Evolutionary conservation across 345 rosid species (phyloP).

Genomic region (Xanthoceras sorbifolium): DNA sequence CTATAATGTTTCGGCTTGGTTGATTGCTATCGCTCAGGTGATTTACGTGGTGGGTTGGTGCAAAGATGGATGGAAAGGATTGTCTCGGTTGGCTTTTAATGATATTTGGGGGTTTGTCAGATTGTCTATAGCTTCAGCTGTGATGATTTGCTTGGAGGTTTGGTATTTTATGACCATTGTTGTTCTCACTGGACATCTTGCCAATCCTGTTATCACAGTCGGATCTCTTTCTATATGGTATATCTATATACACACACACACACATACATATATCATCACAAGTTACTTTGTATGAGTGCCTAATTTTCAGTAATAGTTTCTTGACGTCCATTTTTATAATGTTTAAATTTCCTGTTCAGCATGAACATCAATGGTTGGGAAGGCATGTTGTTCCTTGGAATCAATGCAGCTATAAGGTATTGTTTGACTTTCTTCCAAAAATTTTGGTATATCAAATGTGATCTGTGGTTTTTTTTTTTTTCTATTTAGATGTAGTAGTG

Average conservation of each 20-base stretch:
- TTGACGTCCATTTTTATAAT: background rate
- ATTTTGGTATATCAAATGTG: too few species aligned
- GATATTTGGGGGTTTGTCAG: slow-evolving; percentile 77
- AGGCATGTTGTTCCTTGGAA: slow-evolving; percentile 88
- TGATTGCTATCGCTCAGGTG: slow-evolving; percentile 63
- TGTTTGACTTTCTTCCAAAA: background rate
- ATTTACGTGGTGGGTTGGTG: slow-evolving; percentile 86
- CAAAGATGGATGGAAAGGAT: slow-evolving; percentile 79
- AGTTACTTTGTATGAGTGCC: background rate
- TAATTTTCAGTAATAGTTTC: background rate
- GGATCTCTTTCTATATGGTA: slow-evolving; percentile 96
- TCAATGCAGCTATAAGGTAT: slow-evolving; percentile 94
- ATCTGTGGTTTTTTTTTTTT: too few species aligned
- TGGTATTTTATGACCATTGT: slow-evolving; percentile 96
- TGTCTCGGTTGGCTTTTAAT: slow-evolving; percentile 85
- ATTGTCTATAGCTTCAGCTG: slow-evolving; percentile 85
- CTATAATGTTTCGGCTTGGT: slow-evolving; percentile 75
- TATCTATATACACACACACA: background rate
- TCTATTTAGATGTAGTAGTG: too few species aligned
- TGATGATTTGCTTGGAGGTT: slow-evolving; percentile 95
- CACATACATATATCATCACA: background rate
- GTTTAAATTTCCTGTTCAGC: slow-evolving; percentile 36
- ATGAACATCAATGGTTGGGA: slow-evolving; percentile 99
- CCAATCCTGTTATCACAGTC: slow-evolving; percentile 77
- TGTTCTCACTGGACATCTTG: slow-evolving; percentile 94